Percentiles rank a stretch among this genome's conserved stretches.
These are phyloP conservation scores for Lecanicillium sp. DNA, from an alignment of 2,329 filamentous ascomycete genomes.

Conservation along the genomic window DNA sequence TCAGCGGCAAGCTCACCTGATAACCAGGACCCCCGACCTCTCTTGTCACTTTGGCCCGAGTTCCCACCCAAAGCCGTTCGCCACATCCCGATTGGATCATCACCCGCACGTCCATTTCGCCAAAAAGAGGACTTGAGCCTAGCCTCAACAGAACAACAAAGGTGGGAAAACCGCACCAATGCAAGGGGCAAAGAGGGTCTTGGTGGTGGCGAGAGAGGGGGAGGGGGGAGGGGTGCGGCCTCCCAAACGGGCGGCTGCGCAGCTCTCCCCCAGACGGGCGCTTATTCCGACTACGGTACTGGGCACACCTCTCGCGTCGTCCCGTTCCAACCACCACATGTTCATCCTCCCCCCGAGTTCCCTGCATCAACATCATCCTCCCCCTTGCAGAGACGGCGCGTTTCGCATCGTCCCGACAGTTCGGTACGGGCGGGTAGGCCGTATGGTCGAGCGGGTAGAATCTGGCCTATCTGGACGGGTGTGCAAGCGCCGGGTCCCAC, in stretches of 20 bases:
- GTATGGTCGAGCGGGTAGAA: background rate
- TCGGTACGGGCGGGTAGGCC: constrained; percentile 1
- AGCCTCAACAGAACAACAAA: background rate
- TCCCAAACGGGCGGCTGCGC: constrained; percentile 6
- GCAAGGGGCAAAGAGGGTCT: constrained; percentile 6
- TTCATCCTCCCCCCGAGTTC: background rate
- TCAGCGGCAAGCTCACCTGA: background rate
- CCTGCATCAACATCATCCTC: too few relatives aligned
- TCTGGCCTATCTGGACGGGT: background rate
- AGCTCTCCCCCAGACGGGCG: background rate
- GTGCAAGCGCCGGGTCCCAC: too few relatives aligned
- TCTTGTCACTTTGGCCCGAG: background rate
- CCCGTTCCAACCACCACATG: background rate
- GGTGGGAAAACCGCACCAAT: background rate
- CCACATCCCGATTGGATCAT: too few relatives aligned
- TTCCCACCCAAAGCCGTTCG: background rate
- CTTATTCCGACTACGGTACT: background rate
- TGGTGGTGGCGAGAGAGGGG: background rate
- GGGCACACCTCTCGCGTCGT: background rate
- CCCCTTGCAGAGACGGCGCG: too few relatives aligned
- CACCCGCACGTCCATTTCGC: too few relatives aligned
- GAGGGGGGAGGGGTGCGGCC: background rate
- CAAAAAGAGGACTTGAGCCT: too few relatives aligned
- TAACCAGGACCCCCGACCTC: too few relatives aligned
- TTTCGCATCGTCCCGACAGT: constrained; percentile 11